Evolutionary conservation across 805 yeast genomes (phyloP).

Genomic region (Candida easanensis): DNA sequence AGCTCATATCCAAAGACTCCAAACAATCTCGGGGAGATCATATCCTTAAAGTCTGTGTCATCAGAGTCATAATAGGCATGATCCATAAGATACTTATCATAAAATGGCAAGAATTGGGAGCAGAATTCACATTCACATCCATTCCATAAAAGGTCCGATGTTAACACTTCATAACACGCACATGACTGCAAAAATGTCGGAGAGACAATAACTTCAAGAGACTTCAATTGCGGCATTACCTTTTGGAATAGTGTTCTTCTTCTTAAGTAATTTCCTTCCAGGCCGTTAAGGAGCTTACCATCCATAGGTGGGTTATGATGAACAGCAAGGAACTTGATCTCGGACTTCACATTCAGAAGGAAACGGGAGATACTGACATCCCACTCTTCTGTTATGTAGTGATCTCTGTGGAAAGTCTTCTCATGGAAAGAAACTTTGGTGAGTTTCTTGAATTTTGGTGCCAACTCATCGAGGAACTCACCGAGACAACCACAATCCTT

Average conservation of each 20-base stretch:
- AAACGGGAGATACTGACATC: slow-evolving; percentile 48
- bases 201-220: slow-evolving; percentile 44
- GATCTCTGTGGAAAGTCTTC: slow-evolving; percentile 38
- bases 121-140: slow-evolving; percentile 70
- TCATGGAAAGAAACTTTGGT: slow-evolving; percentile 31
- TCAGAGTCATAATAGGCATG: slow-evolving; percentile 56
- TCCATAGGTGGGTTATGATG: slow-evolving; percentile 57
- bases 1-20: slow-evolving; percentile 49
- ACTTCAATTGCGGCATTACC: slow-evolving; percentile 43
- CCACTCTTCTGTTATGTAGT: slow-evolving; percentile 52
- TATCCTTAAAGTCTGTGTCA: slow-evolving; percentile 50
- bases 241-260: slow-evolving; percentile 50
- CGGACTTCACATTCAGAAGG: slow-evolving; percentile 31
- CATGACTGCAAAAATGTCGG: slow-evolving; percentile 61
- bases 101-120: slow-evolving; percentile 39
- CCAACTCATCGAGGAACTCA: slow-evolving; percentile 37
- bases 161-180: slow-evolving; percentile 66
- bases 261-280: slow-evolving; percentile 70
- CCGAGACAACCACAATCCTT: slow-evolving; percentile 44
- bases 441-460: slow-evolving; percentile 30
- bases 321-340: slow-evolving; percentile 44
- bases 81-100: slow-evolving; percentile 60
- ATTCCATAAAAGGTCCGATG: slow-evolving; percentile 73
- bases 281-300: slow-evolving; percentile 59
- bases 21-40: slow-evolving; percentile 56